Evolutionary conservation across 2,329 filamentous ascomycete genomes (phyloP), one percentile per base, ranked within the genome.

Genomic region (Colletotrichum simmondsii): DNA sequence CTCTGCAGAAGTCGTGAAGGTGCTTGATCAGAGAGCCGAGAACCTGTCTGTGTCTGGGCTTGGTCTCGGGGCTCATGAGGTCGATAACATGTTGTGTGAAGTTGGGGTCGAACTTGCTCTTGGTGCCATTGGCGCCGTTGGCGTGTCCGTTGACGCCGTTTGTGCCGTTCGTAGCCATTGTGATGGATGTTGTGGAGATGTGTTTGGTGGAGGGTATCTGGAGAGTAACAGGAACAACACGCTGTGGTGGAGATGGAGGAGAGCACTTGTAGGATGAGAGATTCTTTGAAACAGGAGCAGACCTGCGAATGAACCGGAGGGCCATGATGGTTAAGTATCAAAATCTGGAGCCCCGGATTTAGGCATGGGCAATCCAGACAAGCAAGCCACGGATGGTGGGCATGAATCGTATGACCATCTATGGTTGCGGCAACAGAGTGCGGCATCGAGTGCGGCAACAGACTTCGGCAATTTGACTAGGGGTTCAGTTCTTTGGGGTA

Each of bases 71-170:
- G 64, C 68, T 65, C 72, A 74, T 74, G 28, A 74, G 72, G 64
- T 72, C 72, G 72, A 74, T 68, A 60, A 74, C 72, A 57, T 74
- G 72, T 57, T 74, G 69, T 60, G 72, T 74, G 64, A 74, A 74
- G 72, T 74, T 56, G 52, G 72, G 72, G 64, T 74, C 72, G 69
- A 72, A 74, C 28, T 72, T 74, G 71, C 71, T 73, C 24, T 35
- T 35, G 52, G 49, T 59, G 42, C 32, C 59, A 12, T 65, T 56
- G 54, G 42, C 24, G 56, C 63, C 64, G 56, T 61, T 68, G 68
- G 63, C 49, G 54, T 49, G 59, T 52, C 69, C 65, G 42, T 72
- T 72, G n/a, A 54, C 58, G 65, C 68, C 71, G 63, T 72, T 72
- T 30, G 68, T 49, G 35, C 64, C 64, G 35, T 67, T 67, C 5